Conservation (phyloP, 176 grass and related monocot species). For the Oryza glumipatula region DNA sequence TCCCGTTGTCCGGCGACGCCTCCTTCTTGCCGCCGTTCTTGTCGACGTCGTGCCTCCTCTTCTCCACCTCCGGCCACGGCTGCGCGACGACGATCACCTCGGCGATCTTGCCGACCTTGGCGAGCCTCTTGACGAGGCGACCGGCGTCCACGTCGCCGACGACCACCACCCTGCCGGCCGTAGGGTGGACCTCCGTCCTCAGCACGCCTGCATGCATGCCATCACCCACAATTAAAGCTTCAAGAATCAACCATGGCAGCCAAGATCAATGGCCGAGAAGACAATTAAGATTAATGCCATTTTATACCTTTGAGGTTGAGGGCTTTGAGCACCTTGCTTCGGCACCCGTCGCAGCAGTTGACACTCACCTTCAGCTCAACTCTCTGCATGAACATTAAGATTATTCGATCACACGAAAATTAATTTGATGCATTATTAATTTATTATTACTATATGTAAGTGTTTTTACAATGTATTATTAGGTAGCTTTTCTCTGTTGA, state of each 20-base stretch:
- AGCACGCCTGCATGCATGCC: constrained; percentile 36
- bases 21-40: not conserved
- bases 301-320: constrained; percentile 50
- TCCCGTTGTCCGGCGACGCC: not conserved
- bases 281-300: too few relatives aligned
- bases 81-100: constrained; percentile 8
- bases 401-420: not conserved
- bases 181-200: constrained; percentile 47
- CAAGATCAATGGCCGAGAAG: not conserved
- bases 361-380: constrained; percentile 59
- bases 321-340: constrained; percentile 62
- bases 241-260: not conserved
- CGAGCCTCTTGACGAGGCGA: constrained; percentile 39
- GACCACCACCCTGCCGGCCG: constrained; percentile 37
- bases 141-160: constrained; percentile 32
- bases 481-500: not conserved
- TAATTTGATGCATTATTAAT: not conserved
- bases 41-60: not conserved
- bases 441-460: not conserved
- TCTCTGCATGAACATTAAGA: constrained; percentile 33
- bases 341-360: constrained; percentile 69
- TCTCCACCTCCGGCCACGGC: not conserved
- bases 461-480: not conserved
- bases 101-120: constrained; percentile 45
- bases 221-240: not conserved